Evolutionary conservation across 371 early-diverging fungal genomes (phyloP).

Genomic region (Batrachochytrium dendrobatidis): DNA sequence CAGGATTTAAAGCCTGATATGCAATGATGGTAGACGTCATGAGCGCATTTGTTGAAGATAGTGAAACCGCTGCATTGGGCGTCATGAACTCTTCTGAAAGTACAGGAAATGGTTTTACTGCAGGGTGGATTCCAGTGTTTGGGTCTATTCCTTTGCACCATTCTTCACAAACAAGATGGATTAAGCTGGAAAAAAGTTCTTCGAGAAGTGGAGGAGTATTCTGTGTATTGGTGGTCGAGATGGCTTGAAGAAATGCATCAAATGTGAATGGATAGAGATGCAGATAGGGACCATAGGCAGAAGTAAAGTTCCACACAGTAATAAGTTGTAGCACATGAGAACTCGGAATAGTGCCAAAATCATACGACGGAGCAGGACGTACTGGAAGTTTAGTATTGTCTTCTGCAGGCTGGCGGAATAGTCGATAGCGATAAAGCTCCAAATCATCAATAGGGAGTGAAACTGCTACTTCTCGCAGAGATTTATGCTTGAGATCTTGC

Average conservation of each 20-base stretch:
- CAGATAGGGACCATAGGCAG: constrained; percentile 18
- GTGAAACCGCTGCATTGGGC: too few species aligned
- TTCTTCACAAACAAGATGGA: not conserved
- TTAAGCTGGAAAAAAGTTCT: constrained; percentile 20
- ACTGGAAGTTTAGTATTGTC: too few species aligned
- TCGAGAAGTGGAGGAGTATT: constrained; percentile 10
- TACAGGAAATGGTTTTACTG: not conserved
- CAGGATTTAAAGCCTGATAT: constrained; percentile 15
- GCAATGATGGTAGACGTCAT: too few species aligned
- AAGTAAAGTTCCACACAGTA: constrained; percentile 29
- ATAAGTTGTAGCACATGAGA: constrained; percentile 9
- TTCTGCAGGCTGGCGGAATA: not conserved
- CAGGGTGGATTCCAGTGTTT: not conserved
- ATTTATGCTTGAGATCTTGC: not conserved
- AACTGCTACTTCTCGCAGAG: constrained; percentile 4
- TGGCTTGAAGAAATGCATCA: constrained; percentile 24
- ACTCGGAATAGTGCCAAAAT: constrained; percentile 23
- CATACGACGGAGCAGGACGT: constrained; percentile 16
- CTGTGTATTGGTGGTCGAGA: constrained; percentile 3
- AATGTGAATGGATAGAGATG: constrained; percentile 28
- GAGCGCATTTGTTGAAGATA: too few species aligned
- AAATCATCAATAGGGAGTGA: constrained; percentile 36
- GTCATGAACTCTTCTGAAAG: too few species aligned
- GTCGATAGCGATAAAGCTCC: constrained; percentile 18
- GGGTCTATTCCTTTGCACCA: not conserved